phyloP scores from a whole-genome alignment of 306 rosid genomes.

The Begonia fuchsioides region DNA sequence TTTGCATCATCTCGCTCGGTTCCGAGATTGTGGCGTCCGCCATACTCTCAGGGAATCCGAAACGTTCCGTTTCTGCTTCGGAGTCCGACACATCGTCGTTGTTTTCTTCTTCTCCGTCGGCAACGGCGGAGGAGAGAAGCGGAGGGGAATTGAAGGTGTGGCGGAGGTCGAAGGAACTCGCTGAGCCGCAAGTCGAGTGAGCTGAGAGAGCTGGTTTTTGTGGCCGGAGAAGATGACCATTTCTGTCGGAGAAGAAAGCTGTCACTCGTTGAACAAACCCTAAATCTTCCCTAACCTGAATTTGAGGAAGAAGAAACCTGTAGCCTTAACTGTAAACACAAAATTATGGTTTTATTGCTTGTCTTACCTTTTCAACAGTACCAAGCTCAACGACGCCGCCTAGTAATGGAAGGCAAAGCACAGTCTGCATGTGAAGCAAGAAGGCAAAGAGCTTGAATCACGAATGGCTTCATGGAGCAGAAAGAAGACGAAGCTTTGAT shows the following conservation, averaged over 20 bases:
- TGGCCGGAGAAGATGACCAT: conserved; percentile 18
- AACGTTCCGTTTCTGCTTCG: conserved; percentile 30
- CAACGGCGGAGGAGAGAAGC: conserved; percentile 4
- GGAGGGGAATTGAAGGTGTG: conserved; percentile 20
- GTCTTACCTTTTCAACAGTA: conserved; percentile 49
- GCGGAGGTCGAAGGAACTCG: conserved; percentile 35
- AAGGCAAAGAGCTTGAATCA: too few relatives aligned
- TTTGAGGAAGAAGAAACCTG: background rate
- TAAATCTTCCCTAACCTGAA: conserved; percentile 59
- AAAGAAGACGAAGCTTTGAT: too few relatives aligned
- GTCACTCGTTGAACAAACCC: conserved; percentile 53
- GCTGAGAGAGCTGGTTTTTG: conserved; percentile 73
- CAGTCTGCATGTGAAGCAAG: conserved; percentile 35
- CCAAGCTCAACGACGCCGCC: conserved; percentile 89
- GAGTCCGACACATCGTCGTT: conserved; percentile 38
- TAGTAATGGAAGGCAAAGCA: conserved; percentile 76
- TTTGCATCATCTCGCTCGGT: conserved; percentile 66
- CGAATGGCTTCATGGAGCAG: too few relatives aligned
- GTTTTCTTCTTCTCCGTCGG: conserved; percentile 20
- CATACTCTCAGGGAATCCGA: background rate
- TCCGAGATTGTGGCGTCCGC: conserved; percentile 11
- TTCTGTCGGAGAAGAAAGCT: conserved; percentile 43
- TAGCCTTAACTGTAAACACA: background rate
- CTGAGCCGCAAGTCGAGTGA: conserved; percentile 79
- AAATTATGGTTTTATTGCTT: background rate